Evolutionary conservation across 371 early-diverging fungal species (phyloP).

Genomic region (Actinomucor elegans): DNA sequence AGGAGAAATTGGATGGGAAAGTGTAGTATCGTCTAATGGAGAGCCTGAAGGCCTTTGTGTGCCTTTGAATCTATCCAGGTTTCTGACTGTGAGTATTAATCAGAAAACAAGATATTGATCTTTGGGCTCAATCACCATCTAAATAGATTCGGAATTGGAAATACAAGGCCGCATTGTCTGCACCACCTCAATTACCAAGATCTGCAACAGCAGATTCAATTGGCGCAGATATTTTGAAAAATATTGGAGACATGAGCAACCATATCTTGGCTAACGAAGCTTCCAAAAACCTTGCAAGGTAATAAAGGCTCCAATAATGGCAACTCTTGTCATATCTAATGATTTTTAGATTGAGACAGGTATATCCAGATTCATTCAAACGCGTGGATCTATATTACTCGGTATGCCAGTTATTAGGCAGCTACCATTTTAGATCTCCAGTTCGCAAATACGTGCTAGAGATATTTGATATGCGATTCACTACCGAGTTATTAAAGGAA

Average conservation of each 20-base stretch:
- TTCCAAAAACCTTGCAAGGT: slow-evolving; percentile 69
- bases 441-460: slow-evolving; percentile 79
- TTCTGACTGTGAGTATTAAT: slow-evolving; percentile 56
- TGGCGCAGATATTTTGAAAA: slow-evolving; percentile 68
- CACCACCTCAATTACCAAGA: slow-evolving; percentile 48
- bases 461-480: slow-evolving; percentile 73
- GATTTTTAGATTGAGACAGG: slow-evolving; percentile 29
- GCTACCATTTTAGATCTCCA: slow-evolving; percentile 75
- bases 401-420: slow-evolving; percentile 62
- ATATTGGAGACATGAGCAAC: slow-evolving; percentile 82
- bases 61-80: slow-evolving; percentile 58
- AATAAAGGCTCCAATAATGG: slow-evolving; percentile 1
- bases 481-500: slow-evolving; percentile 33
- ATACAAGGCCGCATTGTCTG: slow-evolving; percentile 46
- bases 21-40: slow-evolving; percentile 57
- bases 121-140: neutral
- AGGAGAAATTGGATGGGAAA: slow-evolving; percentile 78
- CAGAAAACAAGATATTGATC: neutral
- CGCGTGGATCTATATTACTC: slow-evolving; percentile 59
- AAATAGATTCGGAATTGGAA: slow-evolving; percentile 65
- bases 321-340: neutral
- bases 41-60: slow-evolving; percentile 66
- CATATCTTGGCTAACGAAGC: slow-evolving; percentile 84
- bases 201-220: slow-evolving; percentile 46
- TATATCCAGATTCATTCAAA: slow-evolving; percentile 62